A percentile compares a stretch with the other conserved stretches of the same genome.
Evolutionary conservation across 768 basidiomycete species (phyloP).

Genomic region (Suillus plorans): DNA sequence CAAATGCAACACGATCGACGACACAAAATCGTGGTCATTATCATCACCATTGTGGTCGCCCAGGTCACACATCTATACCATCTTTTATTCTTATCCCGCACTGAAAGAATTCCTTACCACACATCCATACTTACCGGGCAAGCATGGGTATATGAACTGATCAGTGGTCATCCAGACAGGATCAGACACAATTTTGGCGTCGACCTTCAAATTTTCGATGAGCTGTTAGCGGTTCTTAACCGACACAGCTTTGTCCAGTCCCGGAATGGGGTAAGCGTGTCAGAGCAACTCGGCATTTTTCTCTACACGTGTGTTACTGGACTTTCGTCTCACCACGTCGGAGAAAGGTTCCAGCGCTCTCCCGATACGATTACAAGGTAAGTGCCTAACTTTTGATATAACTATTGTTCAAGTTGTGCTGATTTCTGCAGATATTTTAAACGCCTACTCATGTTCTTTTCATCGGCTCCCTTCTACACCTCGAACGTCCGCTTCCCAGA

Average conservation of each 20-base stretch:
- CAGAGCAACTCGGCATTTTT: constrained; percentile 16
- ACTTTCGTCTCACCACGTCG: no score
- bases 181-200: no score
- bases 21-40: neutral
- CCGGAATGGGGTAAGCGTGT: constrained; percentile 5
- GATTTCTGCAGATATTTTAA: neutral
- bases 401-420: neutral
- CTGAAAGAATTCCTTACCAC: constrained; percentile 17
- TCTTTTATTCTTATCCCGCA: neutral
- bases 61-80: neutral
- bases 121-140: constrained; percentile 25
- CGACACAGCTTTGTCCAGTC: constrained; percentile 4
- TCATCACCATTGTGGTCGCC: neutral
- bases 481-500: neutral
- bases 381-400: no score
- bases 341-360: no score
- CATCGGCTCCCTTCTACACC: neutral
- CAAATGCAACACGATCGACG: neutral
- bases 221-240: constrained; percentile 11
- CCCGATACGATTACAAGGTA: constrained; percentile 40
- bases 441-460: neutral
- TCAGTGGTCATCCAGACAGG: constrained; percentile 23
- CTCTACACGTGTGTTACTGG: constrained; percentile 16
- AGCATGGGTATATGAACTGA: constrained; percentile 23
- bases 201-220: constrained; percentile 20